A percentile compares a stretch with the other conserved stretches of the same genome.
Evolutionary conservation across 768 basidiomycete species (phyloP).

Genomic region (Lyophyllum semitale): DNA sequence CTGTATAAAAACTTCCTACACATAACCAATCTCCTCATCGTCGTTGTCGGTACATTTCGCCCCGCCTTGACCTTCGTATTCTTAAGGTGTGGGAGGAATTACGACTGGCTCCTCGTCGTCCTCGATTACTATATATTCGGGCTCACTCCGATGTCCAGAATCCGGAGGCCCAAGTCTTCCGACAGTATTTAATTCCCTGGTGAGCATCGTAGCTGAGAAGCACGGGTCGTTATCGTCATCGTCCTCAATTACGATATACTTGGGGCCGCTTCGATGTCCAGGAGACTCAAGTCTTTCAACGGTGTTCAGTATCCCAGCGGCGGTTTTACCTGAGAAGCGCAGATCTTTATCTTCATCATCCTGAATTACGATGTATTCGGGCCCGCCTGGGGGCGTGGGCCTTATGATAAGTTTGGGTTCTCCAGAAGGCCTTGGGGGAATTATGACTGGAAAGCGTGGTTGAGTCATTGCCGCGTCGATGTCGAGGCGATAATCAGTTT

Average conservation of each 20-base stretch:
- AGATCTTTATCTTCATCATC: no score
- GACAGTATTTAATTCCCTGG: neutral
- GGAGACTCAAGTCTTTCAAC: neutral
- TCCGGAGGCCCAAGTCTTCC: neutral
- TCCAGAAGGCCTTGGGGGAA: constrained; percentile 7
- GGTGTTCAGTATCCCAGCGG: neutral
- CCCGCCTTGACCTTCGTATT: neutral
- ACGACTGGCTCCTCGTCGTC: no score
- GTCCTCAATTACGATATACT: neutral
- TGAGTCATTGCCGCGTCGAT: constrained; percentile 25
- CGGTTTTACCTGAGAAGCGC: neutral
- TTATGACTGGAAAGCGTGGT: constrained; percentile 20
- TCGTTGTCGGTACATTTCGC: neutral
- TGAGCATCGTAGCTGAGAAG: neutral
- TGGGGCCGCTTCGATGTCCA: neutral
- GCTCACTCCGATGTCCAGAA: no score
- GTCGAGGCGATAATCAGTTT: constrained; percentile 18
- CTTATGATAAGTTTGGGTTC: no score
- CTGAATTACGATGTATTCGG: neutral
- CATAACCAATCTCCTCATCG: neutral
- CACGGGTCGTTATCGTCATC: neutral
- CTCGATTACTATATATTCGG: no score
- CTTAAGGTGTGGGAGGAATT: neutral
- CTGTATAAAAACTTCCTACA: neutral
- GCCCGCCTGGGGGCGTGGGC: neutral